A percentile compares a stretch with the other conserved stretches of the same genome.
phyloP scores from a whole-genome alignment of 768 basidiomycete genomes.

The Pulveroboletus sp. region DNA sequence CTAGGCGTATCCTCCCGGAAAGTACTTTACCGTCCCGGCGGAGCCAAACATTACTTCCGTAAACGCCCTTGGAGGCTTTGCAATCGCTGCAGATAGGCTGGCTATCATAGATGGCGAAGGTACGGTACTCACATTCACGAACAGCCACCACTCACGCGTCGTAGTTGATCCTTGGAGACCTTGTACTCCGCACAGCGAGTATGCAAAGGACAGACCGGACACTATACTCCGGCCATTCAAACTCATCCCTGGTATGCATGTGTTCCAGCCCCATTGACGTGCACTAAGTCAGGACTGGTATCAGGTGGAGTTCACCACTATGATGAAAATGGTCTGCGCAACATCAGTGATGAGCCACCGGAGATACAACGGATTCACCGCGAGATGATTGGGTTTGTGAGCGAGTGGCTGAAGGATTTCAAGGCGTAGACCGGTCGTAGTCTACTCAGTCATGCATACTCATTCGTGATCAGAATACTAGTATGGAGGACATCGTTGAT shows the following conservation, averaged over 20 bases:
- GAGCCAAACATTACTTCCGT: slow-evolving; percentile 79
- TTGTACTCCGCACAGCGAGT: slow-evolving; percentile 73
- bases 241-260: slow-evolving; percentile 68
- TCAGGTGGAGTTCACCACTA: slow-evolving; percentile 66
- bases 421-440: slow-evolving; percentile 9
- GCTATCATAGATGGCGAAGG: slow-evolving; percentile 88
- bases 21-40: slow-evolving; percentile 64
- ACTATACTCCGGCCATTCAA: slow-evolving; percentile 78
- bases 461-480: neutral
- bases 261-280: neutral
- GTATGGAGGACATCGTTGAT: neutral
- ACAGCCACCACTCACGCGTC: neutral
- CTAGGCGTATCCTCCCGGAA: slow-evolving; percentile 74
- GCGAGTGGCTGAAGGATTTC: slow-evolving; percentile 60
- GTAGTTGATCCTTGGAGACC: slow-evolving; percentile 90
- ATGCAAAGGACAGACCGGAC: slow-evolving; percentile 64
- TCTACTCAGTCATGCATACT: neutral
- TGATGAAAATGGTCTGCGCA: slow-evolving; percentile 67
- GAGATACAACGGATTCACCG: slow-evolving; percentile 77
- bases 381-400: slow-evolving; percentile 77
- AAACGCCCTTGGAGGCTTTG: slow-evolving; percentile 81
- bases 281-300: neutral
- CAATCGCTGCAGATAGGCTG: slow-evolving; percentile 71
- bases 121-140: slow-evolving; percentile 22
- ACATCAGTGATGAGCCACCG: slow-evolving; percentile 60